Evolutionary conservation across 352 stramenopile genomes (phyloP), one percentile per base, ranked within the genome.

Genomic region (Phytopythium vexans): DNA sequence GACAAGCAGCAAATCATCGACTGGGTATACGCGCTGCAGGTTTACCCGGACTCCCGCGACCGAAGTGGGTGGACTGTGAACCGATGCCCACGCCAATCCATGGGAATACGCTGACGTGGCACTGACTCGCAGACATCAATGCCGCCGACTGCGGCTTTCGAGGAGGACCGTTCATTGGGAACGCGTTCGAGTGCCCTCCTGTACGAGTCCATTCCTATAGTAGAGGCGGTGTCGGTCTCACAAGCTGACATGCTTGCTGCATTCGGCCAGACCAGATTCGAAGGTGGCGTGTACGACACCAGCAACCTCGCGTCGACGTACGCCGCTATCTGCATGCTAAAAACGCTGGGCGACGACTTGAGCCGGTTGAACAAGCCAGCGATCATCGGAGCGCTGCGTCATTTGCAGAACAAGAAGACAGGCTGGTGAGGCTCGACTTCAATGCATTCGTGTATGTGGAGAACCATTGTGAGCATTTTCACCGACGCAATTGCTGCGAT

Each of bases 291-390:
- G 52, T 96, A 92, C 70, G 84, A 95, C 64, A 86, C 79, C 21
- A 77, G 76, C 50, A 94, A 91, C 66, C 88, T 96, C 38, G 84
- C 87, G 47, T 88, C 83, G 14, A 95, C 87, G 1, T 96, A 92
- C 42, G 78, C 83, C 2, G 77, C 86, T 12, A 72, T 96, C 8
- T 86, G 81, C 43, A 93, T 95, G 50, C 71, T 96, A 0, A 70
- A 73, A 52, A 95, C 87, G 15, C 77, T 96, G 2, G 87, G 87
- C 11, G 87, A 96, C 54, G 83, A 94, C 55, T 72, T 94, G 31
- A 62, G 66, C 40, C 71, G 82, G 21, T 77, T 95, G 16, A 78
- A 95, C 52, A 91, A 89, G 45, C 49, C 59, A 2, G 83, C 77
- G 6, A 76, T 95, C 54, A 66, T 89, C 14, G 60, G 46, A 2